phyloP scores from a whole-genome alignment of 495 filamentous ascomycete genomes.

The Penicillium macrosclerotiorum region DNA sequence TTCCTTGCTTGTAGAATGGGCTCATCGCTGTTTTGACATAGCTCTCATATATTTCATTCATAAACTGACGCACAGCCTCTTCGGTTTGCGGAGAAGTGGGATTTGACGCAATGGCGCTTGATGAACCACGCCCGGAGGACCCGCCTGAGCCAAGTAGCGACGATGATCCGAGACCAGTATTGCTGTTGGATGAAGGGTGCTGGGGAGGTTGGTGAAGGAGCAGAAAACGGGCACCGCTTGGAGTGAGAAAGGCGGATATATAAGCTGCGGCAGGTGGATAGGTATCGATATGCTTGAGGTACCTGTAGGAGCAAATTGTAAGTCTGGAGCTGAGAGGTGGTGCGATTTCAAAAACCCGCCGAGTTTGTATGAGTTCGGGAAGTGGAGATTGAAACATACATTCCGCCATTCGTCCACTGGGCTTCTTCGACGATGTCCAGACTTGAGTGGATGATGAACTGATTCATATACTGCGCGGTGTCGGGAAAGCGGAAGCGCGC shows the following conservation, averaged over 20 bases:
- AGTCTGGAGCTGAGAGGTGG: too few species aligned
- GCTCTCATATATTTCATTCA: constrained; percentile 87
- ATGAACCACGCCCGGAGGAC: constrained; percentile 49
- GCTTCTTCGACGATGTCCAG: constrained; percentile 93
- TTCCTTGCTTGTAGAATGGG: constrained; percentile 83
- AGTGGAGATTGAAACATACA: constrained; percentile 49
- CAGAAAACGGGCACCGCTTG: constrained; percentile 69
- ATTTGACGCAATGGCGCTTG: constrained; percentile 69
- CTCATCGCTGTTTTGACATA: constrained; percentile 98
- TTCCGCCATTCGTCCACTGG: constrained; percentile 80
- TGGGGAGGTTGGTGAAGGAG: constrained; percentile 76
- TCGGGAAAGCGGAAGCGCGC: constrained; percentile 74
- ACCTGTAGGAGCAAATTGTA: too few species aligned
- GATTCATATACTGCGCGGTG: constrained; percentile 88
- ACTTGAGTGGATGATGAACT: constrained; percentile 91
- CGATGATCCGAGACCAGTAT: constrained; percentile 26
- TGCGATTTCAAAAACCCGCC: too few species aligned
- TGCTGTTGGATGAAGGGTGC: constrained; percentile 36
- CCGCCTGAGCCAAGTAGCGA: constrained; percentile 31
- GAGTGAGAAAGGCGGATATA: constrained; percentile 87
- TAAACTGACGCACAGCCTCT: constrained; percentile 91
- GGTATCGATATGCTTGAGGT: constrained; percentile 91
- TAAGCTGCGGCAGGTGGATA: constrained; percentile 77
- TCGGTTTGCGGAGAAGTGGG: constrained; percentile 84
- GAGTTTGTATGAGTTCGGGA: too few species aligned